These are phyloP conservation scores for Aphanomyces cochlioides DNA, from an alignment of 352 stramenopile genomes.

Conservation along the genomic window DNA sequence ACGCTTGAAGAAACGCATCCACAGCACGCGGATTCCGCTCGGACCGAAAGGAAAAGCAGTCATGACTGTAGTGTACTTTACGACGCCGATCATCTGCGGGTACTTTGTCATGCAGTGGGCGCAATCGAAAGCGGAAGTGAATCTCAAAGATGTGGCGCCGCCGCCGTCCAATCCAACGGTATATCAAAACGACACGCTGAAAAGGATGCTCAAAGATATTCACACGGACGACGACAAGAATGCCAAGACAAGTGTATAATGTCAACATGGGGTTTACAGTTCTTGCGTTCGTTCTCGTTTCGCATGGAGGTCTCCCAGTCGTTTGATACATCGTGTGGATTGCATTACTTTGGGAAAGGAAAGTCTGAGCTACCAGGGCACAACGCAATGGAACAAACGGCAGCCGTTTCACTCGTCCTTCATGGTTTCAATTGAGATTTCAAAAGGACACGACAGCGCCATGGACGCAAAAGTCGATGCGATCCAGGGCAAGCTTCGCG, in stretches of 20 bases:
- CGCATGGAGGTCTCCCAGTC: not conserved
- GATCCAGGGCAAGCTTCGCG: constrained; percentile 51
- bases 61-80: constrained; percentile 91
- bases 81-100: constrained; percentile 77
- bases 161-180: not conserved
- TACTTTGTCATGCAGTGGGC: constrained; percentile 93
- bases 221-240: not conserved
- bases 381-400: no score
- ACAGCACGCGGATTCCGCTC: constrained; percentile 86
- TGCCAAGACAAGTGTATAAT: no score
- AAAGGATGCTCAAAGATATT: constrained; percentile 26
- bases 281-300: not conserved
- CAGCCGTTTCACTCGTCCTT: no score
- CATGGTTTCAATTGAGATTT: no score
- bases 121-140: constrained; percentile 59
- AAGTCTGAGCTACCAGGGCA: no score
- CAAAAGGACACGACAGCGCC: no score
- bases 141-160: constrained; percentile 41
- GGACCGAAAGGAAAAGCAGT: constrained; percentile 76
- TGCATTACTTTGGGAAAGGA: no score
- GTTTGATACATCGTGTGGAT: not conserved
- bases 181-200: constrained; percentile 29
- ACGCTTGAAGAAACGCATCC: constrained; percentile 89
- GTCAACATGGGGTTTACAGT: no score
- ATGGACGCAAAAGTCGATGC: constrained; percentile 49